Conservation (phyloP, 2,329 filamentous ascomycete genomes). For the Diatrype stigma region DNA sequence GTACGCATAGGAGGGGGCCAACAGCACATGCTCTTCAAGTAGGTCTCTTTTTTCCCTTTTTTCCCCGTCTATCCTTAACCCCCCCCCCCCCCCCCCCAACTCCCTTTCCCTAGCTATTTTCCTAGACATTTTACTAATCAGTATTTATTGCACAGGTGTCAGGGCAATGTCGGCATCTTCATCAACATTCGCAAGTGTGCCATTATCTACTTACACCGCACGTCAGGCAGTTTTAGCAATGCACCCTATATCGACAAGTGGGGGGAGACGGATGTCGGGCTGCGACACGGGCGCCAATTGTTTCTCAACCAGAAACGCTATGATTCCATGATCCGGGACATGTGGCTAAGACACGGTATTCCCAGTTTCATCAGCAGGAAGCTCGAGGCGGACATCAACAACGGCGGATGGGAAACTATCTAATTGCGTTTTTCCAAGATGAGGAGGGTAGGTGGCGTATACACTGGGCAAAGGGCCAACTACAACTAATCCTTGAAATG, state of each 20-base stretch:
- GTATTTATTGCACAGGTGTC: slow-evolving; percentile 57
- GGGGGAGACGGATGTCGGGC: slow-evolving; percentile 89
- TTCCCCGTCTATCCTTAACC: too few relatives aligned
- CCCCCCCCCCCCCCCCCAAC: too few relatives aligned
- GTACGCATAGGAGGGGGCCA: slow-evolving; percentile 74
- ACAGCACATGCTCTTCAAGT: slow-evolving; percentile 79
- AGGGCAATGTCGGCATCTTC: slow-evolving; percentile 85
- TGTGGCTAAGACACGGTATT: slow-evolving; percentile 83
- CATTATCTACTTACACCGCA: slow-evolving; percentile 78
- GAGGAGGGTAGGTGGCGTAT: not conserved
- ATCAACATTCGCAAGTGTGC: slow-evolving; percentile 96
- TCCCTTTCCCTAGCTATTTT: not conserved
- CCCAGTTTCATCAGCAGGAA: slow-evolving; percentile 86
- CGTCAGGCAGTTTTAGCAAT: slow-evolving; percentile 76
- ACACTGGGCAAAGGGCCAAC: too few relatives aligned
- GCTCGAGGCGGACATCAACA: slow-evolving; percentile 93
- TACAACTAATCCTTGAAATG: too few relatives aligned
- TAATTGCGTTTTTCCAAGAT: slow-evolving; percentile 29
- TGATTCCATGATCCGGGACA: slow-evolving; percentile 77
- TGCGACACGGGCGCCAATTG: slow-evolving; percentile 81
- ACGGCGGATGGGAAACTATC: slow-evolving; percentile 93
- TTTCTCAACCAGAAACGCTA: slow-evolving; percentile 93
- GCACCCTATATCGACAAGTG: slow-evolving; percentile 95
- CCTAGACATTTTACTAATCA: slow-evolving; percentile 15
- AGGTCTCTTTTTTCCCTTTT: slow-evolving; percentile 44